Evolutionary conservation across 2,329 filamentous ascomycete genomes (phyloP), one percentile per base, ranked within the genome.

Genomic region (Aspergillus quadrilineatus): DNA sequence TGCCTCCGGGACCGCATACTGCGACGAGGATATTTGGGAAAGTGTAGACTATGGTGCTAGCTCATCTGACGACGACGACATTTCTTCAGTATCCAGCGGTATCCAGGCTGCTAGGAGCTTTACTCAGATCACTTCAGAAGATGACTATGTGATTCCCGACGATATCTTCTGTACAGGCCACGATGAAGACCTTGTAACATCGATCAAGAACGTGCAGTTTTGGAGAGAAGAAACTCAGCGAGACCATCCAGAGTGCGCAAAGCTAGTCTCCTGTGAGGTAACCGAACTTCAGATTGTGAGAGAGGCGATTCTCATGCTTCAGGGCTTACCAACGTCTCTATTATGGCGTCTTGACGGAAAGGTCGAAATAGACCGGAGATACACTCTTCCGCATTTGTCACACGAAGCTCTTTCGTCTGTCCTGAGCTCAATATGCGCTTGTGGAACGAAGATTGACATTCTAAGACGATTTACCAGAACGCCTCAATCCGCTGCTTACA

Each of bases 291-390:
- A 92, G 61, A 78, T 87, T 9, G 76, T 92, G 28, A 85, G 91
- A 47, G 92, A 97, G 67, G 83, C 85, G 0, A 77, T 97, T 0
- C 93, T 90, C 65, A 95, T 97, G 90, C 81, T 97, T 0, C 84
- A 85, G 53, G 92, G 92, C 0, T 76, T 94, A 4, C 82, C 86
- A 5, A 93, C 89, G 2, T 87, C 85, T 1, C 68, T 96, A 1
- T 96, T 92, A 65, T 62, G 71, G 77, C 63, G 68, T 52, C 32
- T 71, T 17, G 68, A 73, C 36, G 63, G 67, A 36, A 60, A 57
- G 4, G 62, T 76, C n/a, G 66, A 68, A 56, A 62, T 77, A 42
- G 73, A 77, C 49, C 64, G 72, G 26, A 68, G 69, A 53, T 76
- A 77, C 63, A 63, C 60, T 22, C 55, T 74, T 28, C 58, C 57